phyloP scores from a whole-genome alignment of 108 stramenopile genomes.

The Cylindrotheca fusiformis region DNA sequence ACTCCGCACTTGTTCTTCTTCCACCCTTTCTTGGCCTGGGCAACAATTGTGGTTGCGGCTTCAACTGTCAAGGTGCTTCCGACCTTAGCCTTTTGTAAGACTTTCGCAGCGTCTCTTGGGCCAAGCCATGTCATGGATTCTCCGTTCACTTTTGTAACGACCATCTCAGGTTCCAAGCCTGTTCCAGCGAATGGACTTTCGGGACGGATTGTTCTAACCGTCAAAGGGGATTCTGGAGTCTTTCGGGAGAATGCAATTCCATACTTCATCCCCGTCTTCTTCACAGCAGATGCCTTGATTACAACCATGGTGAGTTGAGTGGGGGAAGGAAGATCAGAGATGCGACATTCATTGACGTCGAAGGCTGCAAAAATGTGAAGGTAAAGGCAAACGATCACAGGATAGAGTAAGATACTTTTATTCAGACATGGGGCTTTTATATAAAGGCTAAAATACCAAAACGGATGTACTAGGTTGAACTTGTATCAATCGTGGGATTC shows the following conservation, averaged over 20 bases:
- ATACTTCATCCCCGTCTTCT: constrained; percentile 20
- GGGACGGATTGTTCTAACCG: constrained; percentile 19
- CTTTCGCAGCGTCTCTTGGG: constrained; percentile 32
- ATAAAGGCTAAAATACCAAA: no score
- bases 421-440: no score
- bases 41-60: constrained; percentile 1
- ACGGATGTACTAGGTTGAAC: no score
- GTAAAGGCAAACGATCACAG: no score
- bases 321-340: no score
- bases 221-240: constrained; percentile 20
- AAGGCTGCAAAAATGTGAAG: no score
- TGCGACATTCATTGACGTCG: no score
- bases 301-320: constrained; percentile 33
- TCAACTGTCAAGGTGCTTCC: constrained; percentile 11
- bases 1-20: constrained; percentile 18
- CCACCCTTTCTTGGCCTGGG: constrained; percentile 12
- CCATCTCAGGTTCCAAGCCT: constrained; percentile 25
- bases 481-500: no score
- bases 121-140: constrained; percentile 28
- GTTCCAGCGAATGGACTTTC: constrained; percentile 21
- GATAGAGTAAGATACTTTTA: no score
- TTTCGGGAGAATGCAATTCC: constrained; percentile 33
- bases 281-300: constrained; percentile 22
- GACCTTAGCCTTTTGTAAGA: constrained; percentile 14
- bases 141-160: constrained; percentile 20